Conservation (phyloP, 305 asterid genomes). For the Fraxinus albicans region DNA sequence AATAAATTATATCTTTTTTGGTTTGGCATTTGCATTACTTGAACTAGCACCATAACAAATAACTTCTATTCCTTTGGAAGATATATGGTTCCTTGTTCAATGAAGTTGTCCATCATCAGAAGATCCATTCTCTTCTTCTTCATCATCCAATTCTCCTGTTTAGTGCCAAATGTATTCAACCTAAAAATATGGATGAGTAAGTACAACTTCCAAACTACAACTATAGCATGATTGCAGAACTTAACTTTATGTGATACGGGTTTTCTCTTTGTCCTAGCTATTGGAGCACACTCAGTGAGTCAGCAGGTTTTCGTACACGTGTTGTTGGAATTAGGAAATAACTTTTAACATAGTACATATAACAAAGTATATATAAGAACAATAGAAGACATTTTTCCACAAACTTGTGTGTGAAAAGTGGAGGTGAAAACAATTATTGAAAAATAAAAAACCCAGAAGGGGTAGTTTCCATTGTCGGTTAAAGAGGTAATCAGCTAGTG, state of each 20-base stretch:
- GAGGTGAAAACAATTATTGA: not conserved
- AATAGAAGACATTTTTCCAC: not conserved
- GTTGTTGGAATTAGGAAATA: not conserved
- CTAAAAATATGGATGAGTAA: not conserved
- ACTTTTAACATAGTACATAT: not conserved
- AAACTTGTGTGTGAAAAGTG: not conserved
- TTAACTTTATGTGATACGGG: not conserved
- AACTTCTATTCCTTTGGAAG: conserved; percentile 10
- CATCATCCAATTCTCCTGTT: not conserved
- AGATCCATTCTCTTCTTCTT: not conserved
- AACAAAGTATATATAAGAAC: not conserved
- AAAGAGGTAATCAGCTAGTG: not conserved
- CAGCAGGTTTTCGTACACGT: not conserved
- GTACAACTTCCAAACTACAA: not conserved
- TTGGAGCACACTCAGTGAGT: not conserved
- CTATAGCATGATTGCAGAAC: not conserved
- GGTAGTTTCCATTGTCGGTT: not conserved
- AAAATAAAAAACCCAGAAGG: not conserved
- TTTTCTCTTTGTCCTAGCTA: not conserved
- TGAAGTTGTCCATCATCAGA: not conserved
- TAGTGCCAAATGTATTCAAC: not conserved
- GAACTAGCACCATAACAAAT: not conserved
- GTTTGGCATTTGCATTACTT: not conserved
- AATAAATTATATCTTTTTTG: not conserved
- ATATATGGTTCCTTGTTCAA: not conserved